Evolutionary conservation across 257 asterid genomes (phyloP).

Genomic region (Penstemon eatonii): DNA sequence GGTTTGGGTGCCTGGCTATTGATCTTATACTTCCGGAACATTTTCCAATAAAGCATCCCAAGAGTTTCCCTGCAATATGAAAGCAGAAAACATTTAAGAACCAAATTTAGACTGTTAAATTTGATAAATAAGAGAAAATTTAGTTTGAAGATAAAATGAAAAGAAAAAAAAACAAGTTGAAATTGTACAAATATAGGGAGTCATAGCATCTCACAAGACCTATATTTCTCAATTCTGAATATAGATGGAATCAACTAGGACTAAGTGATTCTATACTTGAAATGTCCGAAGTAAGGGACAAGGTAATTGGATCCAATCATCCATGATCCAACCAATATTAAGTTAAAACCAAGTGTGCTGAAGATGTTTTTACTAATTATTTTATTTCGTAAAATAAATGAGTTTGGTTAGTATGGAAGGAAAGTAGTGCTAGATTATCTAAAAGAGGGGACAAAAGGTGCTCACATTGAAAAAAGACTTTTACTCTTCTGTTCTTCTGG

Average conservation of each 20-base stretch:
- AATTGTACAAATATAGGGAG: not conserved
- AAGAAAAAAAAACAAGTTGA: not conserved
- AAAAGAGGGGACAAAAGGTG: no score
- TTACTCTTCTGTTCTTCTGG: no score
- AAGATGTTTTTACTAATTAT: no score
- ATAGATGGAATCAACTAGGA: not conserved
- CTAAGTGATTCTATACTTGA: not conserved
- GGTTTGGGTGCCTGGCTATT: slow-evolving; percentile 73
- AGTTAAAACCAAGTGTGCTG: no score
- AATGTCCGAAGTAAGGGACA: not conserved
- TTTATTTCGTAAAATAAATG: no score
- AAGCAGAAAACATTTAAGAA: slow-evolving; percentile 12
- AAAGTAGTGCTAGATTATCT: no score
- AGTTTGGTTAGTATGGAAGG: no score
- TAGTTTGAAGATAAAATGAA: slow-evolving; percentile 4
- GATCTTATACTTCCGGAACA: slow-evolving; percentile 94
- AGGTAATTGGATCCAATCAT: no score
- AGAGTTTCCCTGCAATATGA: slow-evolving; percentile 60
- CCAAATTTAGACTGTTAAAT: not conserved
- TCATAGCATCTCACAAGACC: slow-evolving; percentile 4
- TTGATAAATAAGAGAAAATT: slow-evolving; percentile 2
- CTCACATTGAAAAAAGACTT: no score
- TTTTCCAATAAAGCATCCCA: slow-evolving; percentile 89
- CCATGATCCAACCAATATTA: no score
- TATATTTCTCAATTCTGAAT: not conserved